Base-by-base conservation (phyloP, 2,329 filamentous ascomycete species). In the Colletotrichum caudatum region DNA sequence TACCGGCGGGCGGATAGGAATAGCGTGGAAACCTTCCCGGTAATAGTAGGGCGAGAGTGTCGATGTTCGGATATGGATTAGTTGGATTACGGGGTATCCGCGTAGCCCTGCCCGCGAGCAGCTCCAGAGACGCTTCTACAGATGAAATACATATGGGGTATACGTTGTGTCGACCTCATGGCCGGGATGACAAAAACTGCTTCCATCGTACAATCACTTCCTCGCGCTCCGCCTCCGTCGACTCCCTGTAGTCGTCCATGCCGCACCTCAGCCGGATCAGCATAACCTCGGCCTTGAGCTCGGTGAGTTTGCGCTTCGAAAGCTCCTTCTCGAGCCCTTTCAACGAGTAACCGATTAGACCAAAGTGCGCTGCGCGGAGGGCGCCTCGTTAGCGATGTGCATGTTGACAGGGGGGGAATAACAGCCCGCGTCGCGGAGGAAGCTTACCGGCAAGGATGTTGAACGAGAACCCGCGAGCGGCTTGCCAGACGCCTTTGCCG, bases 401-500 rank as follows among this genome's bases (percentile, higher is more conserved):
- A 29, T 29, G 20, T 53, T 3, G 4, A 35, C 5, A 2, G 20
- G 16, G 18, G 26, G 20, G 16, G 18, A 18, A 1, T 4, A n/a
- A 39, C 3, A 9, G 44, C 7, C 39, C 39, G 5, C 54, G 41
- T 7, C 29, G 4, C 9, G 44, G 8, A 23, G 26, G 9, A 4
- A 59, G 73, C 74, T 72, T 66, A 77, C 76, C 78, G 53, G 65
- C 85, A 79, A 64, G 86, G 75, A 75, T 81, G 78, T 78, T 88
- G 81, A 48, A 87, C 73, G 69, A 84, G 75, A 74, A 86, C 75
- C 57, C 87, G 78, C 60, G 80, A 78, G 39, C 85, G 61, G 44
- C 87, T 79, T 77, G 83, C 82, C 58, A 83, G 77, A 87, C 74
- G 2, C 91, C 91, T 77, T 91, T 92, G 12, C 90, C 75, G 6